Conservation (phyloP, 1,139 yeast genomes). For the Blastobotrys malaysiensis region DNA sequence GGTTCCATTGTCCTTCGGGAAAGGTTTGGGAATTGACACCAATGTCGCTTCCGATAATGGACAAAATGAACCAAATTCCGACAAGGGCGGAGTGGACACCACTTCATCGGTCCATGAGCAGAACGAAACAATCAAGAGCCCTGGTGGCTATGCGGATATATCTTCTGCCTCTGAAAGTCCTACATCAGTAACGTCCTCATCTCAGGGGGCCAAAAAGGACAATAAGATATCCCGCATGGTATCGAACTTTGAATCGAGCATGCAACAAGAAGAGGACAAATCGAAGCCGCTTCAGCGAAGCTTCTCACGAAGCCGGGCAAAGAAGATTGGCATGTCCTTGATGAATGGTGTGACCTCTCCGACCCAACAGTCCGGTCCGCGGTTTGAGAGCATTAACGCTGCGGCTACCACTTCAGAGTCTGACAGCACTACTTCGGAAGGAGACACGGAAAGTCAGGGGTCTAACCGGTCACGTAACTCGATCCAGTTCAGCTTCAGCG, state of each 20-base stretch:
- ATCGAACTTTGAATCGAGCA: constrained; percentile 23
- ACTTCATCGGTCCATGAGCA: background rate
- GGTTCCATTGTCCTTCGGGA: constrained; percentile 8
- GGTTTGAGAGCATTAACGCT: background rate
- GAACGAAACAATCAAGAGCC: background rate
- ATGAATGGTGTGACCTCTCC: constrained; percentile 13
- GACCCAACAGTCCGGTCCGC: background rate
- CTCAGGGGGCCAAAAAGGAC: constrained; percentile 17
- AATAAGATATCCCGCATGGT: constrained; percentile 23
- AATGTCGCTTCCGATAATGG: background rate
- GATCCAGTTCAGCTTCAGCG: background rate
- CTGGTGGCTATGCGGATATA: background rate
- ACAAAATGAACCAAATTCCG: background rate
- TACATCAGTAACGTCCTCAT: constrained; percentile 17
- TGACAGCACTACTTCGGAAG: background rate
- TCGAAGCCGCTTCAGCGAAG: background rate
- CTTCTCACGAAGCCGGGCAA: constrained; percentile 13
- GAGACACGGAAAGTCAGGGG: background rate
- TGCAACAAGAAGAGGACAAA: constrained; percentile 8
- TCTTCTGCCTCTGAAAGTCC: constrained; percentile 9
- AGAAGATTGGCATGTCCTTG: constrained; percentile 12
- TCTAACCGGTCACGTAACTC: background rate
- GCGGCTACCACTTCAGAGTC: background rate
- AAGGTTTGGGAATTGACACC: constrained; percentile 9
- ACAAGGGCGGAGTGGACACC: constrained; percentile 1